phyloP scores from a whole-genome alignment of 495 filamentous ascomycete species.

The Hypoxylon lienhwacheense region DNA sequence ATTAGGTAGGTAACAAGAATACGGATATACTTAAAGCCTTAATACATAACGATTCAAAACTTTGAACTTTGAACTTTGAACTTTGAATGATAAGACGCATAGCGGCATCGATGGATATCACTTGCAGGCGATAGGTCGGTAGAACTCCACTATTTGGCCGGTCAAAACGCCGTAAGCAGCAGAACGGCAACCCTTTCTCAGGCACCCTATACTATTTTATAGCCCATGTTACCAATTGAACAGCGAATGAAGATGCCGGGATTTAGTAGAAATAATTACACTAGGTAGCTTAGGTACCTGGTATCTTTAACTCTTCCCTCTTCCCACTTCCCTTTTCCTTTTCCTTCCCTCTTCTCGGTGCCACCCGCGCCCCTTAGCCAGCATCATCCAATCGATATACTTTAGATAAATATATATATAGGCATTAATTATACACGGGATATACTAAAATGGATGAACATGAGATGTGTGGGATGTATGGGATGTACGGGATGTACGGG shows the following conservation, averaged over 20 bases:
- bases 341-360: conserved; percentile 26
- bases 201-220: conserved; percentile 39
- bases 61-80: too few relatives aligned
- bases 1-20: too few relatives aligned
- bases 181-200: conserved; percentile 26
- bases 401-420: too few relatives aligned
- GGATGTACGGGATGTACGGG: too few relatives aligned
- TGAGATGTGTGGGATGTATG: too few relatives aligned
- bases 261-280: conserved; percentile 28
- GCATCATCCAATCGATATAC: conserved; percentile 15
- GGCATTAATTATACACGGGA: too few relatives aligned
- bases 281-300: too few relatives aligned
- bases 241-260: conserved; percentile 25
- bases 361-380: conserved; percentile 21
- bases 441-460: too few relatives aligned
- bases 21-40: too few relatives aligned
- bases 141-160: conserved; percentile 59
- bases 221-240: conserved; percentile 40
- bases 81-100: conserved; percentile 30
- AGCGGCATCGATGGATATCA: conserved; percentile 34
- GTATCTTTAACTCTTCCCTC: too few relatives aligned
- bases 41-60: conserved; percentile 3
- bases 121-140: conserved; percentile 40
- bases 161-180: conserved; percentile 53
- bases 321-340: too few relatives aligned